These are phyloP conservation scores for Zostera marina DNA, from an alignment of 116 monocot species.

Conservation along the genomic window DNA sequence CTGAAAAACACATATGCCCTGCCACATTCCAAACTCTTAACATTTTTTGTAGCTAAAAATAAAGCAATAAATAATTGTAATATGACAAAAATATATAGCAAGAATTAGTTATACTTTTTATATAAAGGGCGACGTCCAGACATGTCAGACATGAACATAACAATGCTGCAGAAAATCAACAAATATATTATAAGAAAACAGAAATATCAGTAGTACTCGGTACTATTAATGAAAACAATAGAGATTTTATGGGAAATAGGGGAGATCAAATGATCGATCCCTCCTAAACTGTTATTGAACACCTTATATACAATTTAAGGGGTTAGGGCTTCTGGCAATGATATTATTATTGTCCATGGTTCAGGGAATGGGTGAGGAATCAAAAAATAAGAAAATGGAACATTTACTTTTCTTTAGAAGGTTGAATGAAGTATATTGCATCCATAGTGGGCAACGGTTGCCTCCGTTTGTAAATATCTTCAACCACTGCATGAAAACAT, in stretches of 20 bases:
- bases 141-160: slow-evolving; percentile 94
- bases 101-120: slow-evolving; percentile 56
- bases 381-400: neutral
- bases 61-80: neutral
- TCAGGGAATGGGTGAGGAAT: too few species aligned
- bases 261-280: too few species aligned
- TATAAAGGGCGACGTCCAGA: slow-evolving; percentile 90
- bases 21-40: slow-evolving; percentile 2
- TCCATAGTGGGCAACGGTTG: slow-evolving; percentile 91
- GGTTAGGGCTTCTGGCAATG: too few species aligned
- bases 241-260: too few species aligned
- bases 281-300: too few species aligned
- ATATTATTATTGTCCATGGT: too few species aligned
- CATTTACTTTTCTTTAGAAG: slow-evolving; percentile 87
- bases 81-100: neutral
- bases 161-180: slow-evolving; percentile 48
- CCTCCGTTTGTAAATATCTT: slow-evolving; percentile 88
- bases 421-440: slow-evolving; percentile 95
- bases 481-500: slow-evolving; percentile 58
- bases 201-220: too few species aligned
- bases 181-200: neutral
- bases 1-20: slow-evolving; percentile 97
- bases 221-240: too few species aligned
- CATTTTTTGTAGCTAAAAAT: too few species aligned
- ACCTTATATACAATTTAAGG: too few species aligned